A percentile compares a stretch with the other conserved stretches of the same genome.
Evolutionary conservation across 1,284 basidiomycete species (phyloP).

Genomic region (Tilletia caries): DNA sequence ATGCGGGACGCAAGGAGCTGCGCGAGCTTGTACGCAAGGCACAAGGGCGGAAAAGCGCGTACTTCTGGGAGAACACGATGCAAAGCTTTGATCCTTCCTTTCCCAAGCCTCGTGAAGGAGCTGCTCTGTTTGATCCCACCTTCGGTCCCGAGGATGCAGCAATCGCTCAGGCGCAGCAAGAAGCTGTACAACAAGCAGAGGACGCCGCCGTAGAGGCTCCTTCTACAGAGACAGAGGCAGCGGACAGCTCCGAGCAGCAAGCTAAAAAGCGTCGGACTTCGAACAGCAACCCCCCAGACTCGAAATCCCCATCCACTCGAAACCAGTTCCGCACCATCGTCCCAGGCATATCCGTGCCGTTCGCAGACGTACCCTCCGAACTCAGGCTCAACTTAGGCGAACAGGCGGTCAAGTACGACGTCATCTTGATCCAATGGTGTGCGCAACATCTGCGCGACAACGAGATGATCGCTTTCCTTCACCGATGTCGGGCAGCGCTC

Average conservation of each 20-base stretch:
- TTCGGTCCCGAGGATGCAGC: neutral
- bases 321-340: neutral
- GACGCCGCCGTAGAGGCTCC: neutral
- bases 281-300: neutral
- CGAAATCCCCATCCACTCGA: slow-evolving; percentile 24
- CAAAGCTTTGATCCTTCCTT: slow-evolving; percentile 43
- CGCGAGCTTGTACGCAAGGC: neutral
- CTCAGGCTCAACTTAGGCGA: neutral
- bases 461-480: slow-evolving; percentile 45
- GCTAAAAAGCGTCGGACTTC: neutral
- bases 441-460: slow-evolving; percentile 50
- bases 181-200: neutral
- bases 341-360: neutral
- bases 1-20: neutral
- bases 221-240: neutral
- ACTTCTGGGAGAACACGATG: slow-evolving; percentile 48
- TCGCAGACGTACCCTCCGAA: neutral
- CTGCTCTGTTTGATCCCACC: neutral
- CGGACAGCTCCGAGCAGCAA: neutral
- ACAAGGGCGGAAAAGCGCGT: slow-evolving; percentile 42
- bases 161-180: neutral
- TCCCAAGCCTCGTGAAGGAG: neutral
- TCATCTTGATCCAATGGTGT: slow-evolving; percentile 52
- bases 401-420: slow-evolving; percentile 36
- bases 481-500: slow-evolving; percentile 36